Conservation (phyloP, 2,329 filamentous ascomycete genomes). For the Phialophora macrospora region DNA sequence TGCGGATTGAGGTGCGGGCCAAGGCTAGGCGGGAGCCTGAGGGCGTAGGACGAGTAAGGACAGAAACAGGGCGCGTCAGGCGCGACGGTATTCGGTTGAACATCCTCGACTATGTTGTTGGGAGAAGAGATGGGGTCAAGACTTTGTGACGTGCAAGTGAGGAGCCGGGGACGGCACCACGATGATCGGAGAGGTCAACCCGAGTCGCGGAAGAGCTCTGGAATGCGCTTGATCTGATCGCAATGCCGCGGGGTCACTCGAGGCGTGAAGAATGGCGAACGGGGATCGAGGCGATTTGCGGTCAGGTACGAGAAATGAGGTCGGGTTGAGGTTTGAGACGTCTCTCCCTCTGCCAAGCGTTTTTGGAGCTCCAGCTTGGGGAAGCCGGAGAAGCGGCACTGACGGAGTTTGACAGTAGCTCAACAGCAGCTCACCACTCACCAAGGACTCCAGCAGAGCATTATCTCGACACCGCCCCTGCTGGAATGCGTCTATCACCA, state of each 20-base stretch:
- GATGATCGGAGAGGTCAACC: neutral
- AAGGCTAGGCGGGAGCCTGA: conserved; percentile 6
- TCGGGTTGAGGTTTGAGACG: conserved; percentile 8
- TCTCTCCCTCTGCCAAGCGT: conserved; percentile 11
- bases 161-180: neutral
- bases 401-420: neutral
- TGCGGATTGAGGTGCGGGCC: conserved; percentile 14
- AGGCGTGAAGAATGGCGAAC: neutral
- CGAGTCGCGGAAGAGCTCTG: neutral
- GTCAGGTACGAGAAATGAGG: conserved; percentile 5
- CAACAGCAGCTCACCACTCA: no score
- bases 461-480: no score
- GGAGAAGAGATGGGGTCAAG: neutral
- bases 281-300: neutral
- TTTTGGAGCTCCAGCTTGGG: conserved; percentile 16
- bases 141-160: neutral
- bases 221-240: neutral
- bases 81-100: conserved; percentile 17
- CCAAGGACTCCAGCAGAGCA: neutral
- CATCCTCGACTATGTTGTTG: neutral
- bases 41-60: neutral
- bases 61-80: conserved; percentile 13
- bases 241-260: neutral
- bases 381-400: conserved; percentile 12
- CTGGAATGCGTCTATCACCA: no score